Conservation (phyloP, 768 basidiomycete genomes). For the Pleurotus salmoneostramineus region DNA sequence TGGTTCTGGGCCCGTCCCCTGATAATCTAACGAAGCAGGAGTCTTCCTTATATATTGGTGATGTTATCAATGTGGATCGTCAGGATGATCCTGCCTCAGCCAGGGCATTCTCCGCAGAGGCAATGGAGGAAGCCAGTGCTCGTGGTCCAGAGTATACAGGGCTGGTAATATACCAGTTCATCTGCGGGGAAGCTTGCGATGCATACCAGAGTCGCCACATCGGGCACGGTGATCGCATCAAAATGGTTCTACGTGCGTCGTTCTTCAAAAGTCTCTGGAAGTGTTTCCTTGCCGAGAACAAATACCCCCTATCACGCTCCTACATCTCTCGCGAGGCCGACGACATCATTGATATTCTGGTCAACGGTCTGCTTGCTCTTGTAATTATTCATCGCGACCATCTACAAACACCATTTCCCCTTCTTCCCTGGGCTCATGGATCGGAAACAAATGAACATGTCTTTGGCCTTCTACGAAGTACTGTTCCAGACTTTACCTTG, state of each 20-base stretch:
- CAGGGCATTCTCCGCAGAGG: constrained; percentile 24
- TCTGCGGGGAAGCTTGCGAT: constrained; percentile 23
- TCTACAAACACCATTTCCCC: neutral
- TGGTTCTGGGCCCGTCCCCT: constrained; percentile 9
- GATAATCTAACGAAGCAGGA: too few species aligned
- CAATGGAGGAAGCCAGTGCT: constrained; percentile 15
- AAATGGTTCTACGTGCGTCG: constrained; percentile 13
- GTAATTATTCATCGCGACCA: neutral
- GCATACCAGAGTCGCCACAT: constrained; percentile 23
- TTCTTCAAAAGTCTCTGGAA: neutral
- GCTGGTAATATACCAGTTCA: constrained; percentile 22
- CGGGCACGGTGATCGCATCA: constrained; percentile 12
- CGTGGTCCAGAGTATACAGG: constrained; percentile 14
- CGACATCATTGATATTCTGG: neutral
- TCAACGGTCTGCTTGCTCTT: neutral
- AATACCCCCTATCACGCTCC: neutral
- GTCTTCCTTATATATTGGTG: constrained; percentile 23
- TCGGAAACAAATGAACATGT: constrained; percentile 19
- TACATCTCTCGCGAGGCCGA: neutral
- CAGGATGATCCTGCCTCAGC: constrained; percentile 33
- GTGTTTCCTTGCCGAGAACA: neutral
- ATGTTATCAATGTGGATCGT: constrained; percentile 26
- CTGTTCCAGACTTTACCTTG: constrained; percentile 13
- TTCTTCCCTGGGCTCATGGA: constrained; percentile 22
- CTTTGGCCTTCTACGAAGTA: constrained; percentile 12